These are phyloP conservation scores for Petunia hybrid DNA, from an alignment of 305 asterid species.

Conservation along the genomic window DNA sequence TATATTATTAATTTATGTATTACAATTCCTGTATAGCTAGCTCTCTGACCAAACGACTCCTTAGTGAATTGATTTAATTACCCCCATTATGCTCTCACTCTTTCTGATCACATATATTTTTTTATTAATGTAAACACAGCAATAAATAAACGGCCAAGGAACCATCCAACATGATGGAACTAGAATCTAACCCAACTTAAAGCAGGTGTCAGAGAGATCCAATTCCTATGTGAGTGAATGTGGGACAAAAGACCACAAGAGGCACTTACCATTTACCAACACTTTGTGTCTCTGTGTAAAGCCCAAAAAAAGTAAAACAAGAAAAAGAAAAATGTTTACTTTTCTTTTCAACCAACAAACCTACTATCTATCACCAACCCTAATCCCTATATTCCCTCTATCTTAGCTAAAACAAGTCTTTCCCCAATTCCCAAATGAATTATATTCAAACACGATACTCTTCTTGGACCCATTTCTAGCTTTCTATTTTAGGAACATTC, in stretches of 20 bases:
- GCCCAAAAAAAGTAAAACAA: neutral
- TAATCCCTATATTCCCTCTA: slow-evolving; percentile 24
- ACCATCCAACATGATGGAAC: neutral
- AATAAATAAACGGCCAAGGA: neutral
- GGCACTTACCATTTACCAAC: neutral
- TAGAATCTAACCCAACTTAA: neutral
- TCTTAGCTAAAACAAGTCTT: slow-evolving; percentile 23
- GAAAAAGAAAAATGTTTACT: neutral
- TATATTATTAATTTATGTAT: no score
- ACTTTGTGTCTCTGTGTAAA: neutral
- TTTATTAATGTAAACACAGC: no score
- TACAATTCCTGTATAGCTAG: no score
- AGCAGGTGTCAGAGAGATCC: neutral
- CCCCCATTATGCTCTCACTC: no score
- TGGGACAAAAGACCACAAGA: neutral
- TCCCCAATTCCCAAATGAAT: neutral
- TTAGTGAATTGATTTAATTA: no score
- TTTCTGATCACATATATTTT: no score
- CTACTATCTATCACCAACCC: slow-evolving; percentile 34
- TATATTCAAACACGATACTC: neutral
- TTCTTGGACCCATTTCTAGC: neutral
- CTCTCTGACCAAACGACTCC: no score
- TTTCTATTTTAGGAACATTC: neutral
- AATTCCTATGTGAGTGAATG: neutral
- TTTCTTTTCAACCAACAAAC: slow-evolving; percentile 3